Percentiles rank a stretch among this genome's conserved stretches.
phyloP scores from a whole-genome alignment of 768 basidiomycete species.

The Psilocybe azurescens region DNA sequence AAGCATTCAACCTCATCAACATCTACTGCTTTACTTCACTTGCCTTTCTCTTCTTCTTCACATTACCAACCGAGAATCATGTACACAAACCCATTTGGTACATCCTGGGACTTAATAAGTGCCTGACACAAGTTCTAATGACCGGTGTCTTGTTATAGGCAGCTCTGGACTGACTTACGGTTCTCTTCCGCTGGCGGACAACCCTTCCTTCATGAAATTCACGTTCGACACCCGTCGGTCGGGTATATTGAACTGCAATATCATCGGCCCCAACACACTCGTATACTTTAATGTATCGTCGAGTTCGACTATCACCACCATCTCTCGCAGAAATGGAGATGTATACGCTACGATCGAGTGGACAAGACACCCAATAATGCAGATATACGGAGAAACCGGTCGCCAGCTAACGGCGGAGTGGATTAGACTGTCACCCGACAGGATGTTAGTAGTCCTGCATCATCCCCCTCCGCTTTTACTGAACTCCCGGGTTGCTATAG shows the following conservation, averaged over 20 bases:
- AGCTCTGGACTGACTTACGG: slow-evolving; percentile 18
- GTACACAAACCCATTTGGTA: not conserved
- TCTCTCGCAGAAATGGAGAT: slow-evolving; percentile 41
- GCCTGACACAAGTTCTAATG: not conserved
- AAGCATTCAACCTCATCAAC: not conserved
- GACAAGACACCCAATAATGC: slow-evolving; percentile 36
- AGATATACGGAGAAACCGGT: slow-evolving; percentile 38
- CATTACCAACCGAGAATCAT: not conserved
- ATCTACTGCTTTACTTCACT: not conserved
- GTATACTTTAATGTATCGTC: slow-evolving; percentile 44
- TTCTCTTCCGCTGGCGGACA: slow-evolving; percentile 20
- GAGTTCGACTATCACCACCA: slow-evolving; percentile 40
- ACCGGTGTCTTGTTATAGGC: not conserved
- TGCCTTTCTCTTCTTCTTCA: not conserved
- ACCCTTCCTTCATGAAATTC: slow-evolving; percentile 41
- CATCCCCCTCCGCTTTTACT: not conserved
- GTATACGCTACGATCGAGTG: slow-evolving; percentile 49
- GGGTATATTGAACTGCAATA: slow-evolving; percentile 47
- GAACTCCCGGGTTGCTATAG: slow-evolving; percentile 22
- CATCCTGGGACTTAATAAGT: not conserved
- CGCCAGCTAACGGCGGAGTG: slow-evolving; percentile 46
- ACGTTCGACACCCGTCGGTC: slow-evolving; percentile 44
- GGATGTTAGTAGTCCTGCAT: slow-evolving; percentile 35
- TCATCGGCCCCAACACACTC: slow-evolving; percentile 45
- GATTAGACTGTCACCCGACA: slow-evolving; percentile 46